A percentile compares a stretch with the other conserved stretches of the same genome.
Evolutionary conservation across 1,284 basidiomycete genomes (phyloP).

Genomic region (Naganishia albida): DNA sequence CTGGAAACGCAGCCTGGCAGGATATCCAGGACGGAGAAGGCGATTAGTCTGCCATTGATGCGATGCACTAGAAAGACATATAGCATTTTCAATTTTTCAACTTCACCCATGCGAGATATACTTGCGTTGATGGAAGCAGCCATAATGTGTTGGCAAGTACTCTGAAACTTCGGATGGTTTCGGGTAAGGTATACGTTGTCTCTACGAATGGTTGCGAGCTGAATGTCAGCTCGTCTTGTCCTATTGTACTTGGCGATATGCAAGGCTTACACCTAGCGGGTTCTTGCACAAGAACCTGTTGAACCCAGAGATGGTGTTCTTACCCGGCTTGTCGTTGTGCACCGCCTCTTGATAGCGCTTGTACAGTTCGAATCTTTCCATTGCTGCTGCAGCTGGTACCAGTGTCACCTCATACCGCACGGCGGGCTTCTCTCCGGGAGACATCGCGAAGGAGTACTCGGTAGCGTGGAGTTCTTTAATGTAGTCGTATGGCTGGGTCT

Average conservation of each 20-base stretch:
- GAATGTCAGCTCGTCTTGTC: not conserved
- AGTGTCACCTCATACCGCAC: slow-evolving; percentile 63
- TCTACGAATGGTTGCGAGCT: slow-evolving; percentile 46
- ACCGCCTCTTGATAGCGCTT: slow-evolving; percentile 73
- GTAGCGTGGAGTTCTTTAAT: slow-evolving; percentile 42
- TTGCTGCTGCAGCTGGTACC: slow-evolving; percentile 70
- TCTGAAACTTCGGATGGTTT: slow-evolving; percentile 41
- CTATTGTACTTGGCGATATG: not conserved
- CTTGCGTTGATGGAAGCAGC: slow-evolving; percentile 73
- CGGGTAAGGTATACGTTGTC: slow-evolving; percentile 63
- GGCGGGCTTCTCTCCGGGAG: slow-evolving; percentile 35
- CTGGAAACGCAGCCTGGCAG: slow-evolving; percentile 86
- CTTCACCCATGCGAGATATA: not conserved
- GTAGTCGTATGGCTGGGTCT: slow-evolving; percentile 40
- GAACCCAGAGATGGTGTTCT: slow-evolving; percentile 63
- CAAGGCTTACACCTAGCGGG: slow-evolving; percentile 63
- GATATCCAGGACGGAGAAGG: slow-evolving; percentile 87
- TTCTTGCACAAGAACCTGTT: slow-evolving; percentile 75
- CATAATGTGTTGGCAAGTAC: slow-evolving; percentile 71
- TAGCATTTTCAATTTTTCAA: not conserved
- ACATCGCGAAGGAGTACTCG: slow-evolving; percentile 39
- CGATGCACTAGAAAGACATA: slow-evolving; percentile 62
- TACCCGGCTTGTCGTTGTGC: slow-evolving; percentile 64
- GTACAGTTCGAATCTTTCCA: slow-evolving; percentile 79
- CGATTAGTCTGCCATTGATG: slow-evolving; percentile 77